Evolutionary conservation across 306 rosid species (phyloP).

Genomic region (Lathyrus sativus): DNA sequence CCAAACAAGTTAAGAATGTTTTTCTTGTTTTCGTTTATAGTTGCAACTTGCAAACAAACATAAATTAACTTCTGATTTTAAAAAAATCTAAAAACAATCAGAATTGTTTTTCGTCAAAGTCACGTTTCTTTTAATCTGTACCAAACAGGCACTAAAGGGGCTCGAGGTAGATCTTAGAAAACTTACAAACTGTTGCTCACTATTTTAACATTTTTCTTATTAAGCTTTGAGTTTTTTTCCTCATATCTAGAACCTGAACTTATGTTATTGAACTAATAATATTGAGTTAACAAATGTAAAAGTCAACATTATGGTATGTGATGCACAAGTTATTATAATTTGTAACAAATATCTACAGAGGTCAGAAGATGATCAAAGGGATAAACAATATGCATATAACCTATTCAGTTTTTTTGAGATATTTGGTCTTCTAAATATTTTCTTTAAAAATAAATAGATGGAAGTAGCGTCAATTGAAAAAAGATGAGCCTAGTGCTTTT

Average conservation of each 20-base stretch:
- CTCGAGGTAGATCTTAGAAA: no score
- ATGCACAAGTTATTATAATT: conserved; percentile 30
- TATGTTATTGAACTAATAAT: conserved; percentile 3
- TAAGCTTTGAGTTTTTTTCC: not conserved
- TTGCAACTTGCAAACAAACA: no score
- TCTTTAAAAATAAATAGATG: not conserved
- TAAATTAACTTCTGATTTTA: no score
- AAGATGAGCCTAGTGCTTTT: conserved; percentile 26
- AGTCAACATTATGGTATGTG: conserved; percentile 24
- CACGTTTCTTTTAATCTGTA: no score
- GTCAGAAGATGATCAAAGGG: conserved; percentile 20
- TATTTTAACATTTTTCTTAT: no score
- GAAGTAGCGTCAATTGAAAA: conserved; percentile 28
- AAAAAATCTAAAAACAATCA: no score
- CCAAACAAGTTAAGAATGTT: no score
- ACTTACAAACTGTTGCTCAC: no score
- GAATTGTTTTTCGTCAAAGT: no score
- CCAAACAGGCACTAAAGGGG: no score
- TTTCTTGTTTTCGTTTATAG: no score
- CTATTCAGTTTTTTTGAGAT: conserved; percentile 23
- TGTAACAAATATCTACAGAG: conserved; percentile 6
- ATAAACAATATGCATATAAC: conserved; percentile 7
- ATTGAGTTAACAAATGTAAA: conserved; percentile 19
- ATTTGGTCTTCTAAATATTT: conserved; percentile 3
- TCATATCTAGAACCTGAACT: conserved; percentile 18